These are phyloP conservation scores for Xylaria nigripes DNA, from an alignment of 495 filamentous ascomycete species.

Conservation along the genomic window DNA sequence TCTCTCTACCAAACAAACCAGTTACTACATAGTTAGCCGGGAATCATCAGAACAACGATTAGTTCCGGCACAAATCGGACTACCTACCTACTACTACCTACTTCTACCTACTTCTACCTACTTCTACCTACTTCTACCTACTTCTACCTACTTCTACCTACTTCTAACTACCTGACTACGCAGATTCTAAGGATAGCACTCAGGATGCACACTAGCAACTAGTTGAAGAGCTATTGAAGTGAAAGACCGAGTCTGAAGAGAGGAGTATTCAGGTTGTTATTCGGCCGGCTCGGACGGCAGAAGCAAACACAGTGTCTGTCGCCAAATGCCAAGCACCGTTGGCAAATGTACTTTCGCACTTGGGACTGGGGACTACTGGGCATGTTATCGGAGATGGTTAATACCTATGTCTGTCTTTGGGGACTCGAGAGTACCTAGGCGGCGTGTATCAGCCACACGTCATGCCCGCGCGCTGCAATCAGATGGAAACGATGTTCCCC, in stretches of 20 bases:
- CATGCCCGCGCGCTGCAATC: conserved; percentile 2
- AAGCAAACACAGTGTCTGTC: conserved; percentile 5
- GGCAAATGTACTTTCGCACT: not conserved
- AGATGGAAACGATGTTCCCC: not conserved
- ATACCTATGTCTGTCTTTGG: no score
- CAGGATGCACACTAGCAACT: not conserved
- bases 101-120: no score
- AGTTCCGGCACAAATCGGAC: no score
- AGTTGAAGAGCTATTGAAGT: not conserved
- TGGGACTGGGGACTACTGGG: not conserved
- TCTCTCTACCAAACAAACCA: not conserved
- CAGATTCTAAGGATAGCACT: no score
- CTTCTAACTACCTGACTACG: no score
- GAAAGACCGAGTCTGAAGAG: not conserved
- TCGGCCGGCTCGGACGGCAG: conserved; percentile 5
- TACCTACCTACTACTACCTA: no score
- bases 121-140: no score
- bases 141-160: no score
- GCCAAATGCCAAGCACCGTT: not conserved
- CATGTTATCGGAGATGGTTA: not conserved
- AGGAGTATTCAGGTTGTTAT: not conserved
- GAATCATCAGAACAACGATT: no score
- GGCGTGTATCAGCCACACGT: conserved; percentile 11
- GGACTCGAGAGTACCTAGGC: no score
- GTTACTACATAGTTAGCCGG: no score